Conservation (phyloP, 768 basidiomycete genomes). For the Candolleomyces efflorescens region DNA sequence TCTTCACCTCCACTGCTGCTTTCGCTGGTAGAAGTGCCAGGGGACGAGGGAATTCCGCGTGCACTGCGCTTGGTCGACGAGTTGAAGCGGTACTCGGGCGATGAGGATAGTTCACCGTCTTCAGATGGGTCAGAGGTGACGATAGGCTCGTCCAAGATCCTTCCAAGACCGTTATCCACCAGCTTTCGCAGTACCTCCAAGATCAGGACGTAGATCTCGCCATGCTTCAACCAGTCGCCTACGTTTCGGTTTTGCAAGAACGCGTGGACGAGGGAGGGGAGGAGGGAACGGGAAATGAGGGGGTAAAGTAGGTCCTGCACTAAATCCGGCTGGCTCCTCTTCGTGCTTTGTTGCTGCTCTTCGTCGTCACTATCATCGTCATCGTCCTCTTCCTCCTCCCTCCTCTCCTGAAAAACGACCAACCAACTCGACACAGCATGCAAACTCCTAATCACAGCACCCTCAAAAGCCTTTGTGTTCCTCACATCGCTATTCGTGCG, state of each 20-base stretch:
- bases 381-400: constrained; percentile 9
- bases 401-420: constrained; percentile 2
- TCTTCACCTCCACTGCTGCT: constrained; percentile 3
- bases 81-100: not conserved
- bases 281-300: constrained; percentile 11
- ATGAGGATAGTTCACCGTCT: not conserved
- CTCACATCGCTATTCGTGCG: constrained; percentile 13
- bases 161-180: constrained; percentile 13
- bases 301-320: not conserved
- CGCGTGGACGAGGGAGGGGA: constrained; percentile 28
- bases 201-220: constrained; percentile 27
- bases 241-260: constrained; percentile 28
- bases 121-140: not conserved
- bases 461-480: constrained; percentile 20
- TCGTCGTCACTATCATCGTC: constrained; percentile 6
- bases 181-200: constrained; percentile 22
- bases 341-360: no score
- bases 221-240: constrained; percentile 32
- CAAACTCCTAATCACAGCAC: constrained; percentile 19
- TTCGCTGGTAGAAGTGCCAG: not conserved
- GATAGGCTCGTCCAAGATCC: constrained; percentile 12
- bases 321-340: not conserved
- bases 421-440: constrained; percentile 19
- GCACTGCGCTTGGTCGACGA: not conserved
- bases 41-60: not conserved